Percentiles rank a stretch among this genome's conserved stretches.
These are phyloP conservation scores for Euphrasia arctica DNA, from an alignment of 305 asterid genomes.

Conservation along the genomic window DNA sequence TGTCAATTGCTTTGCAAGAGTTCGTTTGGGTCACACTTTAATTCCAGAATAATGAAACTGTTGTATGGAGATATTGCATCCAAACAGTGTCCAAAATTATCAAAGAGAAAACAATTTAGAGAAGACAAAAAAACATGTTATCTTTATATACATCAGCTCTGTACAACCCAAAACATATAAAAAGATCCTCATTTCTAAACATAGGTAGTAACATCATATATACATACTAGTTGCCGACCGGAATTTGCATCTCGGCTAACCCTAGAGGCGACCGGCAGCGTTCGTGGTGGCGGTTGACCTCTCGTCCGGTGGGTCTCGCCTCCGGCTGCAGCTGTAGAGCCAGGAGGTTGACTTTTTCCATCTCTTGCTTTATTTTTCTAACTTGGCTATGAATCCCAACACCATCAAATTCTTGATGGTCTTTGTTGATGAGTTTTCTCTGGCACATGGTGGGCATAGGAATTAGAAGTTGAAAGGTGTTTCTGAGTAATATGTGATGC, in stretches of 20 bases:
- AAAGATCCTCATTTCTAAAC: background rate
- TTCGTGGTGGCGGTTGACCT: constrained; percentile 26
- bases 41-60: no score
- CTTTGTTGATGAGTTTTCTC: constrained; percentile 8
- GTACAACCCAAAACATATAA: background rate
- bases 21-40: no score
- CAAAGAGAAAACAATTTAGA: background rate
- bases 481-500: no score
- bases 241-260: constrained; percentile 36
- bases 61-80: no score
- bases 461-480: background rate
- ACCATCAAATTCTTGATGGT: constrained; percentile 25
- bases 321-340: constrained; percentile 47
- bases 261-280: constrained; percentile 60
- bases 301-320: constrained; percentile 31
- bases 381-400: constrained; percentile 67
- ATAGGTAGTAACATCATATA: background rate
- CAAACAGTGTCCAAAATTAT: no score
- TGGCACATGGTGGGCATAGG: constrained; percentile 32
- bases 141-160: background rate
- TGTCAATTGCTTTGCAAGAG: no score
- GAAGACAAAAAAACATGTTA: background rate
- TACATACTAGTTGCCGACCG: constrained; percentile 40
- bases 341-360: constrained; percentile 49
- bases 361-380: constrained; percentile 58